Base-by-base conservation (phyloP, 2,329 filamentous ascomycete species). In the Ophiostoma sp. region DNA sequence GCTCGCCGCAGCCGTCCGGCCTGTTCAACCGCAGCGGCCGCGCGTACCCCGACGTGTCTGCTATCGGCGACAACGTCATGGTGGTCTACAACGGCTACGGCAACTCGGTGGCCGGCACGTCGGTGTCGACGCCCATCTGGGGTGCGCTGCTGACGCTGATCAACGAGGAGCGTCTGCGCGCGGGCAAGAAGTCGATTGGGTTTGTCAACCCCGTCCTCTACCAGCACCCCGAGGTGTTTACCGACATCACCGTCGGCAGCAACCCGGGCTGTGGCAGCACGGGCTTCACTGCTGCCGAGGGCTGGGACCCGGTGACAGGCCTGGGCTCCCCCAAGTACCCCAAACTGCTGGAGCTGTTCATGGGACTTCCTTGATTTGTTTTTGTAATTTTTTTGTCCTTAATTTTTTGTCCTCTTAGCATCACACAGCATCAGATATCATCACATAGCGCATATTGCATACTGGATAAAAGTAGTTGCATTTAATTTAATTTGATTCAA, bases 91-190 rank as follows among this genome's bases (percentile, higher is more conserved):
- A 75, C 67, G 77, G 74, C 72, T 74, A 6, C 75, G 85, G 75
- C 73, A 73, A 73, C 23, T 72, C 72, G 17, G 72, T 76, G 31
- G 82, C 81, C n/a, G 86, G 86, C 15, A 86, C 83, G 3, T 84
- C 81, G 31, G 85, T 86, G 41, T 83, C 88, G 0, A 78, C 85
- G 0, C 89, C 89, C 0, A 79, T 86, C 0, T 85, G 86, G 35
- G 84, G 86, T 0, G 84, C 82, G 10, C 80, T 90, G 67, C 79
- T 91, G 60, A 81, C 85, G 1, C 81, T 90, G 4, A 78, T 90
- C 70, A 90, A 90, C 74, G 87, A 90, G 74, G 86, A 84, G 0
- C 79, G 86, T 48, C 77, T 89, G 27, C 77, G 81, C 0, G 78
- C 77, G 5, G 84, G 84, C 4, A 82, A 84, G 75, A 74, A 71